Percentiles rank a stretch among this genome's conserved stretches.
Conservation (phyloP, 176 grass and related monocot genomes). For the Musa itinerans region DNA sequence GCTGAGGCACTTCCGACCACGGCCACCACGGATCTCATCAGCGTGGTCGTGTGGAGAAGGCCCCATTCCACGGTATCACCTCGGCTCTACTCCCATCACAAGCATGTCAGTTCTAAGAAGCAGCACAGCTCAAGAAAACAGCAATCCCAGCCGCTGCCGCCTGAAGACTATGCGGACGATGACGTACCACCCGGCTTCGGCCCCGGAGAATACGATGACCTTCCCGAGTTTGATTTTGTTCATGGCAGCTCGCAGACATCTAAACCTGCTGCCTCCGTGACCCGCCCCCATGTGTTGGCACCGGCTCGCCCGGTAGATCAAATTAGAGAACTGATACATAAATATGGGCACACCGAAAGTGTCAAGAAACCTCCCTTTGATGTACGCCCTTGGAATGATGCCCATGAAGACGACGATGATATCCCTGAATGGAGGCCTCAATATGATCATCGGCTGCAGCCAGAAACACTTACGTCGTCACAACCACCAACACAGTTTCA, state of each 20-base stretch:
- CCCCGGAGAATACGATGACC: constrained; percentile 43
- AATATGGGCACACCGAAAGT: constrained; percentile 32
- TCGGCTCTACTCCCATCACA: constrained; percentile 28
- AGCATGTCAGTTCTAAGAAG: constrained; percentile 24
- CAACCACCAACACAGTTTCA: constrained; percentile 24
- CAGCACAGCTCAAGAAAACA: constrained; percentile 36
- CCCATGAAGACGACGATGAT: constrained; percentile 33
- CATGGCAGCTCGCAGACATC: constrained; percentile 11
- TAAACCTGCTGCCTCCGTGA: not conserved
- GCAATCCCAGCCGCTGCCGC: constrained; percentile 17
- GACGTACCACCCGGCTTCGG: constrained; percentile 42
- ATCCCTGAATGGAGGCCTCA: constrained; percentile 66
- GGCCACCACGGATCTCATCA: constrained; percentile 22
- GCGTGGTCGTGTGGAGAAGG: constrained; percentile 60
- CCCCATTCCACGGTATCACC: constrained; percentile 21
- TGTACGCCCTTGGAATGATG: constrained; percentile 26
- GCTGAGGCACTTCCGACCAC: constrained; percentile 12
- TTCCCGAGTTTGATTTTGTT: constrained; percentile 44
- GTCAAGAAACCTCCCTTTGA: constrained; percentile 17
- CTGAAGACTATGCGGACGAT: constrained; percentile 23
- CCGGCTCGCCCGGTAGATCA: constrained; percentile 13
- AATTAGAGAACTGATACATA: constrained; percentile 39
- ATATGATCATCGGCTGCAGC: constrained; percentile 25
- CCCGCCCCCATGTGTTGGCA: not conserved
- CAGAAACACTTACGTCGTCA: not conserved